A percentile compares a stretch with the other conserved stretches of the same genome.
Conservation (phyloP, 2,329 filamentous ascomycete genomes). For the Talaromyces sp. region DNA sequence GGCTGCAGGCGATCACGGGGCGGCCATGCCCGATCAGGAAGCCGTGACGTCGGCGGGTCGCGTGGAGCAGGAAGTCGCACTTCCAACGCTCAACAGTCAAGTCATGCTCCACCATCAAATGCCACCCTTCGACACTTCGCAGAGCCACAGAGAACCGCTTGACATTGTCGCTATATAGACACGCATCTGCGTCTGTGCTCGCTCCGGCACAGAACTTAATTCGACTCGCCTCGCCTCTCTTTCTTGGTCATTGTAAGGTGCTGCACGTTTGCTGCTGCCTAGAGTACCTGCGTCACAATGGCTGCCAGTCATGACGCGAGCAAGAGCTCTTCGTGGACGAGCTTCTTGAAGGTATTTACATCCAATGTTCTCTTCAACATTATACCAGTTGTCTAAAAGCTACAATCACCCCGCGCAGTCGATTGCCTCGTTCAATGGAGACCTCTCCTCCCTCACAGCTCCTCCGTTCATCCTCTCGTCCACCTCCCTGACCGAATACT, state of each 20-base stretch:
- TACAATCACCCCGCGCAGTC: slow-evolving; percentile 38
- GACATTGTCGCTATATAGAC: background rate
- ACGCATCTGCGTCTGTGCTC: background rate
- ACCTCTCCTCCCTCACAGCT: slow-evolving; percentile 73
- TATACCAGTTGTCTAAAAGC: background rate
- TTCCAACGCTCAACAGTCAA: background rate
- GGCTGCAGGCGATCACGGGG: background rate
- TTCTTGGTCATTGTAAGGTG: background rate
- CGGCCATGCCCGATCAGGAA: background rate
- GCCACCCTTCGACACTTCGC: background rate
- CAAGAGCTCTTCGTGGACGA: slow-evolving; percentile 8
- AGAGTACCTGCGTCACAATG: slow-evolving; percentile 1
- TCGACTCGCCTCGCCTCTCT: background rate
- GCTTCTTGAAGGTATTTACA: slow-evolving; percentile 10
- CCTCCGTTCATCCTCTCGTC: slow-evolving; percentile 77
- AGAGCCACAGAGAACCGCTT: background rate
- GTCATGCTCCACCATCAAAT: background rate
- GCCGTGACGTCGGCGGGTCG: background rate
- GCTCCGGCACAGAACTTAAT: background rate
- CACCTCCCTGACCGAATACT: slow-evolving; percentile 74
- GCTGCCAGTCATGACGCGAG: slow-evolving; percentile 10
- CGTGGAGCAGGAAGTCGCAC: background rate
- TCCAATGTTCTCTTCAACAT: background rate
- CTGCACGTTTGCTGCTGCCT: background rate
- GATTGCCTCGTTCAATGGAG: slow-evolving; percentile 75